Base-by-base conservation (phyloP, 768 basidiomycete genomes). In the Lentinula edodes region DNA sequence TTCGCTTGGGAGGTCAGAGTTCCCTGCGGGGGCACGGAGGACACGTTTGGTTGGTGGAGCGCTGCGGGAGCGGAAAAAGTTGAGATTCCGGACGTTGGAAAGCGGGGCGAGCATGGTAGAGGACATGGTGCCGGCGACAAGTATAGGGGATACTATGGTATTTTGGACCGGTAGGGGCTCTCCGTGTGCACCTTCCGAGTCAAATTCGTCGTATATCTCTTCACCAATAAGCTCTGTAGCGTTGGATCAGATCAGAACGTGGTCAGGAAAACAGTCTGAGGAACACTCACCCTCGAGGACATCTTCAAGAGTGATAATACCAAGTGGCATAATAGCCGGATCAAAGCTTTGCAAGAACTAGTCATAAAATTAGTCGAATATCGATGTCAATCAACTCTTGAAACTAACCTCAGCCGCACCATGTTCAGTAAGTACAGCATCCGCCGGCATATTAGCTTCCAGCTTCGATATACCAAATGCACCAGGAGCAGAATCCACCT, bases 231-330 rank as follows among this genome's bases (percentile, higher is more conserved):
- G 75, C 66, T 88, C 87, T 84, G 64, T 6, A 48, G 15, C 6
- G 13, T 39, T 41, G 34, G 18, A 20, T 13, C 38, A 54, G 61
- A 10, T n/a, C 16, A 5, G 3, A 60, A n/a, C n/a, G 5, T n/a
- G 35, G 36, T 53, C 16, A 42, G 10, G 28, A 46, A 13, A 59
- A 46, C 5, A 45, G 6, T 16, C 41, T 16, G 0, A 13, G 18
- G 41, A 28, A n/a, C 15, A 62, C 67, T 9, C 23, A 83, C 83
- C 84, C 76, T 89, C 87, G 8, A 89, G 74, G 1, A 89, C 86
- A 61, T 89, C 87, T 71, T 89, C 87, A 2, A 89, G 77, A 0
- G 87, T 89, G 63, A 89, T 89, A 69, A 89, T 86, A 52, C 87
- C 87, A n/a, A 89, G 74, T 1, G 86, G 86, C 69, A 81, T 83